phyloP scores from a whole-genome alignment of 225 moss, liverwort and hornwort genomes.

The Physcomitrium patens region DNA sequence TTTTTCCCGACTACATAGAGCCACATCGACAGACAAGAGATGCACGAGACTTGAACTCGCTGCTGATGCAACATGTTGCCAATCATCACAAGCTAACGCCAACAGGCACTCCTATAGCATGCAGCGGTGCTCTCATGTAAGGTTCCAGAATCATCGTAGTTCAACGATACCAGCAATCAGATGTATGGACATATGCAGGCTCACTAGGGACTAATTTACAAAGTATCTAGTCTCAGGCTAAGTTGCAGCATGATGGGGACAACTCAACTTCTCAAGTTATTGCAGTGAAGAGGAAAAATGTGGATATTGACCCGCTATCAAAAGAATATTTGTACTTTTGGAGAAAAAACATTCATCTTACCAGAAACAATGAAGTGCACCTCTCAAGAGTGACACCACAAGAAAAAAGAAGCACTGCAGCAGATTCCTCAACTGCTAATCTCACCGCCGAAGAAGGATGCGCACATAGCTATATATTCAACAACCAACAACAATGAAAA shows the following conservation, averaged over 20 bases:
- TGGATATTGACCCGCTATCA: neutral
- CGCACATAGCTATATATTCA: slow-evolving; percentile 70
- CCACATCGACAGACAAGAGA: slow-evolving; percentile 48
- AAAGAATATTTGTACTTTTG: neutral
- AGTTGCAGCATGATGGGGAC: neutral
- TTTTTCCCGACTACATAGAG: slow-evolving; percentile 24
- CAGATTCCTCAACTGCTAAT: slow-evolving; percentile 81
- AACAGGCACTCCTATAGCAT: slow-evolving; percentile 86
- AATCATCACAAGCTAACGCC: slow-evolving; percentile 95
- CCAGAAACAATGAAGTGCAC: slow-evolving; percentile 75
- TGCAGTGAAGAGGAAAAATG: neutral
- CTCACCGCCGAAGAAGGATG: slow-evolving; percentile 89
- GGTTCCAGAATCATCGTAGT: slow-evolving; percentile 1
- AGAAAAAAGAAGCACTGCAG: slow-evolving; percentile 72
- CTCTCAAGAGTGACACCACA: slow-evolving; percentile 71
- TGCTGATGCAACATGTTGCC: slow-evolving; percentile 79
- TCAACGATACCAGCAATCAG: slow-evolving; percentile 23
- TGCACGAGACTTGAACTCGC: slow-evolving; percentile 64
- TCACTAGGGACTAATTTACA: neutral
- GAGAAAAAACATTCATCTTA: slow-evolving; percentile 32
- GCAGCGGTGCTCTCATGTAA: slow-evolving; percentile 7
- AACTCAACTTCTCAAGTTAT: neutral
- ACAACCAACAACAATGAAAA: slow-evolving; percentile 26
- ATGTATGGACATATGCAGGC: slow-evolving; percentile 11
- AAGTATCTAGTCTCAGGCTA: slow-evolving; percentile 6